Evolutionary conservation across 2,329 filamentous ascomycete genomes (phyloP), one percentile per base, ranked within the genome.

Genomic region (Fusarium illudens): DNA sequence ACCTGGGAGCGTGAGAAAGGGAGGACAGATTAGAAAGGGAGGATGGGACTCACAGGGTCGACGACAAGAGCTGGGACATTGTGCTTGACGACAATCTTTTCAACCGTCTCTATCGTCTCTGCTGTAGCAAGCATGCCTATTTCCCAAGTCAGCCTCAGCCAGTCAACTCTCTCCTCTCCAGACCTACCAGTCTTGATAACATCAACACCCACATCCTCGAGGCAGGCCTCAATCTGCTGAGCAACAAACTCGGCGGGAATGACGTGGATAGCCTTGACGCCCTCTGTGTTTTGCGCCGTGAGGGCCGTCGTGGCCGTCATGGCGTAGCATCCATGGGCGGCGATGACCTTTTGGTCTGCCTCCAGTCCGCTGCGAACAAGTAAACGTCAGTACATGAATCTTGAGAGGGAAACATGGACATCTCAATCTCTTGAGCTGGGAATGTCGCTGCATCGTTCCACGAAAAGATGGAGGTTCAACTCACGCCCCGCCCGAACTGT

Each of bases 241-340:
- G 84, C 84, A 22, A 97, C 88, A 78, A 98, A 97, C 5, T 85
- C 84, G 0, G 92, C 83, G 0, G 95, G 95, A 8, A 92, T 87
- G 58, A 91, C 82, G 75, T 97, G 93, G 53, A 98, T 93, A 68
- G 86, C 93, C 65, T 89, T 84, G 13, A 98, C 94, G 5, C 93
- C 93, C 55, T 87, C 84, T 0, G 96, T 99, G 79, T 98, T 97
- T 76, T 98, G 96, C 15, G 93, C 94, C n/a, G 96, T 99, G 75
- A 99, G 83, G 19, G 95, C 95, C 13, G 95, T 96, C 10, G 95
- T 97, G 20, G 94, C 93, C 52, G 95, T 97, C 89, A 97, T 96
- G 62, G 93, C 94, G 84, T 98, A 98, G 81, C 92, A 96, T 62
- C 91, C 90, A 86, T 98, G 94, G 17, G 92, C 93, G 44, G 94